Percentiles rank a stretch among this genome's conserved stretches.
phyloP scores from a whole-genome alignment of 345 rosid species.

The Citrus unshiu region DNA sequence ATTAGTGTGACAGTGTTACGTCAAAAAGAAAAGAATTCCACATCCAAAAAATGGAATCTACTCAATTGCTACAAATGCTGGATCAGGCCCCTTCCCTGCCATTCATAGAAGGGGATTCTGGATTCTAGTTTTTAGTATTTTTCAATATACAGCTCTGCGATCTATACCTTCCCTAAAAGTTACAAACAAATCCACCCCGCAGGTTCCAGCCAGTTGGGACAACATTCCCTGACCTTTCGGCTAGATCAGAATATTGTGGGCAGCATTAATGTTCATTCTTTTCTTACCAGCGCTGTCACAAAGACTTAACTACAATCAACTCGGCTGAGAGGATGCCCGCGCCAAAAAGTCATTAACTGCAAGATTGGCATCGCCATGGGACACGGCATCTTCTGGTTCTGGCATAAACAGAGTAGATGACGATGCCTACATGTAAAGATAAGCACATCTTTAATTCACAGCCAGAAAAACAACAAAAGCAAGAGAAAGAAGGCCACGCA shows the following conservation, averaged over 20 bases:
- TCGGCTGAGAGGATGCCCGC: conserved; percentile 35
- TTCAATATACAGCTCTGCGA: conserved; percentile 18
- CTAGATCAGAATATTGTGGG: neutral
- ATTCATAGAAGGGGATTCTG: neutral
- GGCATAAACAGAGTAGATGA: conserved; percentile 79
- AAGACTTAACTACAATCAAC: conserved; percentile 4
- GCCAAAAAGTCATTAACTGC: conserved; percentile 90
- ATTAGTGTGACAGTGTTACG: neutral
- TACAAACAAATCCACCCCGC: conserved; percentile 7
- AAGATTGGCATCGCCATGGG: conserved; percentile 86
- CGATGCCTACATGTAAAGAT: conserved; percentile 56
- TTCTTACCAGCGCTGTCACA: conserved; percentile 10
- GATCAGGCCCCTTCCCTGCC: conserved; percentile 6
- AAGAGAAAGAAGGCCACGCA: neutral
- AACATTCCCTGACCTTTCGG: neutral
- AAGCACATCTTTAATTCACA: neutral
- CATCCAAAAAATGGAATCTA: conserved; percentile 7
- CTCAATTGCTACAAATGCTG: neutral
- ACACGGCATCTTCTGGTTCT: conserved; percentile 92
- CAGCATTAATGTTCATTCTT: neutral
- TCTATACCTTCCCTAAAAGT: conserved; percentile 17
- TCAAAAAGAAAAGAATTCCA: neutral
- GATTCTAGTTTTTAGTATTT: conserved; percentile 7
- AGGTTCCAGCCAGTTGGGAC: neutral
- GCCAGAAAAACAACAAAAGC: neutral